Percentiles rank a stretch among this genome's conserved stretches.
phyloP scores from a whole-genome alignment of 495 filamentous ascomycete species.

The Jackrogersella multiformis region DNA sequence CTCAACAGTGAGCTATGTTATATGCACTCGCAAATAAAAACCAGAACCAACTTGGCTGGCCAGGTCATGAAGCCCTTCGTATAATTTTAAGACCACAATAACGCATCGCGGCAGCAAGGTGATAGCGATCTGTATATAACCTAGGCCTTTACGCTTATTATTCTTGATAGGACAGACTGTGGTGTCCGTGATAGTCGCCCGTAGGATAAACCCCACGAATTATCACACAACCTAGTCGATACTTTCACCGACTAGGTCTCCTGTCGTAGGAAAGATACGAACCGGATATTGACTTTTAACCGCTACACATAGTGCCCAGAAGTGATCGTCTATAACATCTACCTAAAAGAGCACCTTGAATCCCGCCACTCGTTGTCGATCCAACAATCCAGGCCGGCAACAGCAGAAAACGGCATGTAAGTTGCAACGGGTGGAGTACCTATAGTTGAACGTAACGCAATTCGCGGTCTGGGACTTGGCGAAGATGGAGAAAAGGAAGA shows the following conservation, averaged over 20 bases:
- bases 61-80: background rate
- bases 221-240: background rate
- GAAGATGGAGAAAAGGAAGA: slow-evolving; percentile 1
- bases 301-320: slow-evolving; percentile 28
- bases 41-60: background rate
- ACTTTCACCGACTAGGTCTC: background rate
- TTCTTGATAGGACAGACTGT: background rate
- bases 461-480: slow-evolving; percentile 26
- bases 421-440: background rate
- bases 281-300: slow-evolving; percentile 37
- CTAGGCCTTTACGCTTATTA: background rate
- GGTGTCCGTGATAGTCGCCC: background rate
- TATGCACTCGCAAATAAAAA: no score
- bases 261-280: slow-evolving; percentile 6
- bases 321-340: slow-evolving; percentile 8
- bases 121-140: background rate
- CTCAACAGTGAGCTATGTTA: no score
- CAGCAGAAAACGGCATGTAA: slow-evolving; percentile 1
- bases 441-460: slow-evolving; percentile 7
- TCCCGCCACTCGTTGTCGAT: slow-evolving; percentile 19
- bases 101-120: background rate
- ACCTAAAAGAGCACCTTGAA: slow-evolving; percentile 3
- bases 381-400: slow-evolving; percentile 12
- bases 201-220: background rate
- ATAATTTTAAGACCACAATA: background rate